Evolutionary conservation across 2,329 filamentous ascomycete genomes (phyloP).

Genomic region (Xylaria polymorpha): DNA sequence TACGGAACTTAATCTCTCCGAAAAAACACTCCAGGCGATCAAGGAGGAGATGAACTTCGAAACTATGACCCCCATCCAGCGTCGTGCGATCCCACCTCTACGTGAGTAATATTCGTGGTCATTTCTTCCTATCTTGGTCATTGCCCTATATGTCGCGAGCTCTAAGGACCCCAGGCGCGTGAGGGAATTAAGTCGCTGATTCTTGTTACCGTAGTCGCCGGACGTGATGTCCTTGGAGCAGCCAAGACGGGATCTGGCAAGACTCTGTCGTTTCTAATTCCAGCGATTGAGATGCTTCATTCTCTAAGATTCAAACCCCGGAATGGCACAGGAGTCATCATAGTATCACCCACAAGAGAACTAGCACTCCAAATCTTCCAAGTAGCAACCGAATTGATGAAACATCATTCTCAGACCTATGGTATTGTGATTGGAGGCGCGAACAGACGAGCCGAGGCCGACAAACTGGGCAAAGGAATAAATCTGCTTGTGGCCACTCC

Average conservation of each 20-base stretch:
- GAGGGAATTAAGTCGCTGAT: constrained; percentile 5
- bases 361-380: constrained; percentile 96
- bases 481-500: constrained; percentile 96
- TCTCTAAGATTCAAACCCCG: constrained; percentile 89
- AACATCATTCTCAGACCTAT: constrained; percentile 88
- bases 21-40: constrained; percentile 89
- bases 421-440: constrained; percentile 97
- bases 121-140: constrained; percentile 62
- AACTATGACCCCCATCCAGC: constrained; percentile 96
- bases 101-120: constrained; percentile 11
- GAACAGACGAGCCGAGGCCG: constrained; percentile 88
- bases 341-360: constrained; percentile 93
- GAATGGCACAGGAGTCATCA: constrained; percentile 91
- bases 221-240: constrained; percentile 91
- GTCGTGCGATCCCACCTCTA: constrained; percentile 85
- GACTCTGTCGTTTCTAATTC: constrained; percentile 93
- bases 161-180: not conserved
- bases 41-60: constrained; percentile 87
- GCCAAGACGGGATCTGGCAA: constrained; percentile 95
- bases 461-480: constrained; percentile 93
- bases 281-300: constrained; percentile 91
- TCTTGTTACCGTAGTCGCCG: constrained; percentile 66
- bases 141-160: constrained; percentile 76
- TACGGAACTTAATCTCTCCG: constrained; percentile 83
- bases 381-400: constrained; percentile 92